Base-by-base conservation (phyloP, 495 filamentous ascomycete genomes). In the Aspergillus hancockii region DNA sequence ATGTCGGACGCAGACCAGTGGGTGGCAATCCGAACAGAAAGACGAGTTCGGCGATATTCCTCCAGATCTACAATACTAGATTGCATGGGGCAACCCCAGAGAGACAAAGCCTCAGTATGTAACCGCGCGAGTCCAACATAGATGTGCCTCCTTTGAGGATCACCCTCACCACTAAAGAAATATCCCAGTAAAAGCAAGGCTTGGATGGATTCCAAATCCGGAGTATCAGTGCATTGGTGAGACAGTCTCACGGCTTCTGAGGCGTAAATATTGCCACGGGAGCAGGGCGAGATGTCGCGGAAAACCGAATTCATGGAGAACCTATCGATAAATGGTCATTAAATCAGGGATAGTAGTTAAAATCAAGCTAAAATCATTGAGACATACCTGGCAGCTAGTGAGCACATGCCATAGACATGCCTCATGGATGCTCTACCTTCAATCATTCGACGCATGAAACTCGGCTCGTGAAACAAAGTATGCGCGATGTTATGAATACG, bases 401-500 rank as follows among this genome's bases (percentile, higher is more conserved):
- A 61, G 49, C 62, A 66, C 61, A 69, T 69, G 6, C 59, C 62
- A 34, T 69, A 64, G 5, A 65, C 54, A 21, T 61, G 59, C 3
- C 64, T 51, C 55, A 55, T 59, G 6, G 60, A 54, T 21, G 63
- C 63, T 47, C 30, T 59, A 28, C 64, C 58, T 16, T 66, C 51
- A 19, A 59, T 36, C 9, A 69, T 46, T n/a, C 55, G 63, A 40
- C 23, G 41, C 49, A 64, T 56, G 43, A 69, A 66, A 49, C 54
- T 63, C 9, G 62, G 50, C 45, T 63, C 59, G 52, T 69, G 62
- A 40, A 69, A 66, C 21, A 69, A 57, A 0, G 64, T 64, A 56
- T 69, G 61, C 16, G 64, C 59, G 41, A 69, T 59, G 59, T 69
- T 63, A 40, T 69, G 67, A 19, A 69, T 66, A n/a, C 49, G 64